Conservation (phyloP, 139 green algal species). For the Chlamydomonas sp. region DNA sequence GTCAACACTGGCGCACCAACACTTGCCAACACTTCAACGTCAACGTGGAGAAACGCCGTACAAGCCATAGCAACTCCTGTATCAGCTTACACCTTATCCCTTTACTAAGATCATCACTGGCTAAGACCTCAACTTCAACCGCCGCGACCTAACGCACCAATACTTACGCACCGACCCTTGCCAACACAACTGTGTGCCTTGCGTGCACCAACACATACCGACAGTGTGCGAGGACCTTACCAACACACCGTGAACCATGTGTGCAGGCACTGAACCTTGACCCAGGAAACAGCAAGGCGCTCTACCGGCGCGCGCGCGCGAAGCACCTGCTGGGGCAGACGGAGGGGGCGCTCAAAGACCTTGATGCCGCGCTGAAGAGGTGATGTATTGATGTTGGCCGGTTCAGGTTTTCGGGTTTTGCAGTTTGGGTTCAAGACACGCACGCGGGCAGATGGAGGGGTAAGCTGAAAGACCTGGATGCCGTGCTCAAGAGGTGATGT, state of each 20-base stretch:
- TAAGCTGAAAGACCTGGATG: slow-evolving; percentile 50
- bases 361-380: slow-evolving; percentile 34
- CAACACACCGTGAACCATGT: background rate
- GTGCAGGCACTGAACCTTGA: slow-evolving; percentile 40
- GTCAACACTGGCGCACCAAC: no score
- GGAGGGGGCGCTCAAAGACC: slow-evolving; percentile 49
- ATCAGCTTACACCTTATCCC: no score
- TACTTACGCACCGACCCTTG: background rate
- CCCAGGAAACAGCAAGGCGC: slow-evolving; percentile 51
- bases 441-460: slow-evolving; percentile 47
- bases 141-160: background rate
- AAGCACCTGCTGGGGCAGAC: slow-evolving; percentile 44
- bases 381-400: no score
- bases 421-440: background rate
- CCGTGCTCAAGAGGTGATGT: slow-evolving; percentile 22
- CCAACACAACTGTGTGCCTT: background rate
- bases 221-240: background rate
- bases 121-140: no score
- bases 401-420: background rate
- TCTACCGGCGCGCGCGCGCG: slow-evolving; percentile 64
- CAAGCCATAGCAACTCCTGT: no score
- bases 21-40: no score
- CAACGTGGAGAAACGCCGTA: no score
- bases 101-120: no score
- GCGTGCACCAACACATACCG: slow-evolving; percentile 7